Conservation (phyloP, 352 stramenopile species). For the Phytophthora cactorum region DNA sequence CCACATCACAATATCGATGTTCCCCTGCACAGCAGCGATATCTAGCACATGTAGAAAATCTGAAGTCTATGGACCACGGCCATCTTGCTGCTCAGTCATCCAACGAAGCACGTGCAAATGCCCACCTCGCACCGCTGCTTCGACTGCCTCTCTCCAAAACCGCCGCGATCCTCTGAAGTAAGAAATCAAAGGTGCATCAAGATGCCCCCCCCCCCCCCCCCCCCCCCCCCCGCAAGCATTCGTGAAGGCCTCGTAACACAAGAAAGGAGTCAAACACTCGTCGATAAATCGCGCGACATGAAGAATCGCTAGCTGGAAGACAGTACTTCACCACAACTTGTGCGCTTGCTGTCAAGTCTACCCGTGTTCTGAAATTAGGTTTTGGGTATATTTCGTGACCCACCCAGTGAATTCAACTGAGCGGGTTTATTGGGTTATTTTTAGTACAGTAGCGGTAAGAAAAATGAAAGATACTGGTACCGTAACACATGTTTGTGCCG, state of each 20-base stretch:
- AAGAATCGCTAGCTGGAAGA: not conserved
- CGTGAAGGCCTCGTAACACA: conserved; percentile 3
- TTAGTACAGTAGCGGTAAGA: too few species aligned
- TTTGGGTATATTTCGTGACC: too few species aligned
- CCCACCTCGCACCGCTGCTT: not conserved
- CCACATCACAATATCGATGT: conserved; percentile 11
- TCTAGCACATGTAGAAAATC: not conserved
- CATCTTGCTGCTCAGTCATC: conserved; percentile 6
- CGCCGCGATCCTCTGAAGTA: not conserved
- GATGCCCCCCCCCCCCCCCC: not conserved
- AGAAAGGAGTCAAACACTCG: not conserved
- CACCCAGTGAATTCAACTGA: too few species aligned
- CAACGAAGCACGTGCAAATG: conserved; percentile 15
- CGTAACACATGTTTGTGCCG: too few species aligned
- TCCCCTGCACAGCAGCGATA: conserved; percentile 10
- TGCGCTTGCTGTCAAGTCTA: too few species aligned
- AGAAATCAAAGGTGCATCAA: conserved; percentile 1
- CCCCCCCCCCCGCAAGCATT: conserved; percentile 8
- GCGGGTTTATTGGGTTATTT: too few species aligned
- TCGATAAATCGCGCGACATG: conserved; percentile 10
- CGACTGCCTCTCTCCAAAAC: conserved; percentile 4
- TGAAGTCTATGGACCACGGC: conserved; percentile 9
- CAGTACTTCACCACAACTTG: not conserved
- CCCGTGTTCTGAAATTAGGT: too few species aligned
- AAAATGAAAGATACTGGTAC: too few species aligned